Evolutionary conservation across 2,329 filamentous ascomycete genomes (phyloP).

Genomic region (Diaporthe helianthi): DNA sequence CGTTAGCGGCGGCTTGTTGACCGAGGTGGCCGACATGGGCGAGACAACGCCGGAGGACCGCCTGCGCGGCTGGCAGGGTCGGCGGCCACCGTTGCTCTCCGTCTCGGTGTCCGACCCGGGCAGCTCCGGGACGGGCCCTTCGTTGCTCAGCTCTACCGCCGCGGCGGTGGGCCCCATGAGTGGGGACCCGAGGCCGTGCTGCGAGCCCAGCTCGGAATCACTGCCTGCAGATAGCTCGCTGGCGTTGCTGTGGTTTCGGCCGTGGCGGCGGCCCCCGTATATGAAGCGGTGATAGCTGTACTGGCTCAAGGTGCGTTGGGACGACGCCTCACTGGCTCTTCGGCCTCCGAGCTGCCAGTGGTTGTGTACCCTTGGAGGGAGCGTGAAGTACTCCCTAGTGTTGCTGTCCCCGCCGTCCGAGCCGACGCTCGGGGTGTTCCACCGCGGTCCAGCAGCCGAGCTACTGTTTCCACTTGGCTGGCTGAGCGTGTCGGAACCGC

Average conservation of each 20-base stretch:
- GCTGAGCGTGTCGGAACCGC: conserved; percentile 36
- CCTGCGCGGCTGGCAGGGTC: conserved; percentile 29
- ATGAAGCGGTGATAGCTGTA: conserved; percentile 38
- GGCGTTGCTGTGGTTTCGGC: conserved; percentile 51
- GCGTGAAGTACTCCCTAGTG: conserved; percentile 37
- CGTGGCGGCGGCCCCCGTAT: conserved; percentile 43
- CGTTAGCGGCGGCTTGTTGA: conserved; percentile 16
- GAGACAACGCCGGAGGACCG: conserved; percentile 21
- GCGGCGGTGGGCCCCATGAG: conserved; percentile 34
- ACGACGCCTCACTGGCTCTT: conserved; percentile 48
- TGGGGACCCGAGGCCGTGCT: conserved; percentile 35
- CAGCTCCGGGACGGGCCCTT: conserved; percentile 47
- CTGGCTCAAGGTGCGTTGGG: conserved; percentile 40
- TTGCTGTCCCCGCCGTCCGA: conserved; percentile 36
- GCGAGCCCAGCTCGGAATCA: conserved; percentile 37
- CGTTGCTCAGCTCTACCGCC: conserved; percentile 49
- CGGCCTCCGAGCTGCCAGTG: conserved; percentile 36
- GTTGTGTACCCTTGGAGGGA: conserved; percentile 32
- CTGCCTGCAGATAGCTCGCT: conserved; percentile 51
- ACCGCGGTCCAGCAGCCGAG: conserved; percentile 26
- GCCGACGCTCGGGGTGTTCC: conserved; percentile 41
- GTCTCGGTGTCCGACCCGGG: conserved; percentile 42
- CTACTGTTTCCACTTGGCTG: conserved; percentile 34
- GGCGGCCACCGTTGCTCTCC: conserved; percentile 29
- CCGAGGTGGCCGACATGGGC: conserved; percentile 27